Evolutionary conservation across 371 early-diverging fungal species (phyloP).

Genomic region (Haplosporangium sp.): DNA sequence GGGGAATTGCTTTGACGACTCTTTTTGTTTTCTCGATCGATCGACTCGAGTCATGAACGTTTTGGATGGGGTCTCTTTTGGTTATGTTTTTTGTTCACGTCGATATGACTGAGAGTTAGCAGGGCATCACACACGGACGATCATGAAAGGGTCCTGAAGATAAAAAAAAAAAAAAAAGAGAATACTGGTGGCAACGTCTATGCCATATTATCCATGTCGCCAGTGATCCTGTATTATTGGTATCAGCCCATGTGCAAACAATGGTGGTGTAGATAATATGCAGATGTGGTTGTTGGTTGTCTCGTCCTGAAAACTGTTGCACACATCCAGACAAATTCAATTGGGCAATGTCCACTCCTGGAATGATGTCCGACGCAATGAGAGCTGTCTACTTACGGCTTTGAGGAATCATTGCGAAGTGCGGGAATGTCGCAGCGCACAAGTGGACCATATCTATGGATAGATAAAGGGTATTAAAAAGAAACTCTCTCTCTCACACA

Average conservation of each 20-base stretch:
- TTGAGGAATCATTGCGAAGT: conserved; percentile 68
- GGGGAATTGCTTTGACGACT: conserved; percentile 2
- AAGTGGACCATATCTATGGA: conserved; percentile 85
- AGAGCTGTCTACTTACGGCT: conserved; percentile 65
- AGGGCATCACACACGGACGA: conserved; percentile 21
- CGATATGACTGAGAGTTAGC: conserved; percentile 47
- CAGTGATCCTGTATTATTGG: too few relatives aligned
- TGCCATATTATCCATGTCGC: too few relatives aligned
- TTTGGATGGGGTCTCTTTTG: conserved; percentile 1
- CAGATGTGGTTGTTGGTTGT: too few relatives aligned
- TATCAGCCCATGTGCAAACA: not conserved
- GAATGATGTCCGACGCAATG: not conserved
- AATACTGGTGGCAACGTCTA: too few relatives aligned
- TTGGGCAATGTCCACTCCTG: not conserved
- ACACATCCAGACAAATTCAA: too few relatives aligned
- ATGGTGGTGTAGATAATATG: too few relatives aligned
- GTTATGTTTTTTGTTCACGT: conserved; percentile 6
- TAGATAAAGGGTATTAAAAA: too few relatives aligned
- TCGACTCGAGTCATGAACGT: conserved; percentile 17
- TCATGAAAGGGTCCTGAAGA: not conserved
- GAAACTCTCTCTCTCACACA: too few relatives aligned
- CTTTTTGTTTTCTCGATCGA: conserved; percentile 19
- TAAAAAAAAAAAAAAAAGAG: too few relatives aligned
- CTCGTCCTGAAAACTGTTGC: too few relatives aligned
- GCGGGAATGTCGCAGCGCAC: conserved; percentile 90